phyloP scores from a whole-genome alignment of 2,329 filamentous ascomycete species.

The Aciculosporium take region DNA sequence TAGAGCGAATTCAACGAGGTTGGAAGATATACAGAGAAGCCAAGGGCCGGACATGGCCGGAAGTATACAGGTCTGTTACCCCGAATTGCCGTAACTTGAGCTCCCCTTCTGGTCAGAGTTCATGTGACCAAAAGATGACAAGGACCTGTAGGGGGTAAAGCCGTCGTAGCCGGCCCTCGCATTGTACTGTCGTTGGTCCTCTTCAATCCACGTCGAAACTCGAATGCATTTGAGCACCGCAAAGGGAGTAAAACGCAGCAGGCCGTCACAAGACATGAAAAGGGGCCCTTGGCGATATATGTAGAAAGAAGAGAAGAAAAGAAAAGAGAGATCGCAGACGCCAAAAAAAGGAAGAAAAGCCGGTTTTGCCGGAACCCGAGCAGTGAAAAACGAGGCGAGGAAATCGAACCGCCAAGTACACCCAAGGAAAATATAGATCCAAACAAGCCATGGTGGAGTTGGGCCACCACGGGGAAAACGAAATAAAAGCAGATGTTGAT shows the following conservation, averaged over 20 bases:
- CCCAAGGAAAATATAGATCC: constrained; percentile 13
- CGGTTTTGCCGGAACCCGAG: constrained; percentile 11
- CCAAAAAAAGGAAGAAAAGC: constrained; percentile 12
- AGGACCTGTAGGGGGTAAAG: background rate
- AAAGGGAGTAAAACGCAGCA: background rate
- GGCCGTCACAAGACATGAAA: background rate
- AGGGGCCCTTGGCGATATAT: background rate
- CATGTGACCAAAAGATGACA: background rate
- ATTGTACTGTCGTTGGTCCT: background rate
- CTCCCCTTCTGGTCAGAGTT: background rate
- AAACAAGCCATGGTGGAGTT: background rate
- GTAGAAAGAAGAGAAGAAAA: background rate
- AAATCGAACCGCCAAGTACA: too few species aligned
- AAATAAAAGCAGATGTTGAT: background rate
- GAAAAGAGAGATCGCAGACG: background rate
- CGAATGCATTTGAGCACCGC: background rate
- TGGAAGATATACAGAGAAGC: background rate
- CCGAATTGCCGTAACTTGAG: background rate
- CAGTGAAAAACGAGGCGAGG: too few species aligned
- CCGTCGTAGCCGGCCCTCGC: background rate
- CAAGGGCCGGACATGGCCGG: too few species aligned
- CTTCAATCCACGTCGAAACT: background rate
- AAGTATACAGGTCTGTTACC: background rate
- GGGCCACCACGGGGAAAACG: background rate
- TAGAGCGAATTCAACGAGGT: background rate